Evolutionary conservation across 768 basidiomycete species (phyloP).

Genomic region (Suillus luteus): DNA sequence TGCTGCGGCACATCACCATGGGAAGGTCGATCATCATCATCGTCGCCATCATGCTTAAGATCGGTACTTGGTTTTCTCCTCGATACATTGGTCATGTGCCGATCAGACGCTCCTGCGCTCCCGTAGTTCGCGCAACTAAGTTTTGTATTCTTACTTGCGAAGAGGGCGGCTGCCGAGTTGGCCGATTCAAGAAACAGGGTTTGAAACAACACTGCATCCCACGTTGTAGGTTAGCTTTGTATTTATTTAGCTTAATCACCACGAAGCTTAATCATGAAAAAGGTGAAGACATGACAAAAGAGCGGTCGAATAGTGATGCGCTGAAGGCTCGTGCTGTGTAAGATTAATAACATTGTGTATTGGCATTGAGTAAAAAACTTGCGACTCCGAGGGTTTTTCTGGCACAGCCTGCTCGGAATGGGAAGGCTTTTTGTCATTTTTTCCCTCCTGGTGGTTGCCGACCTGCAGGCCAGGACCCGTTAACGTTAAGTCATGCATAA

Average conservation of each 20-base stretch:
- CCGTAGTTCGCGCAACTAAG: not conserved
- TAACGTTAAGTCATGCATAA: not conserved
- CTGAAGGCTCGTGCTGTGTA: not conserved
- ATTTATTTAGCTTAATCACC: not conserved
- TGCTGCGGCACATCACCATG: constrained; percentile 1
- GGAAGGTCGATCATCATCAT: not conserved
- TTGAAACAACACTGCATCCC: not conserved
- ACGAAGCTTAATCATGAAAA: not conserved
- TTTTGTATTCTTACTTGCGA: not conserved
- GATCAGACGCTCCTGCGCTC: not conserved
- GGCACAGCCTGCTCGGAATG: not conserved
- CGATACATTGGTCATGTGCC: not conserved
- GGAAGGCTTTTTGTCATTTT: not conserved
- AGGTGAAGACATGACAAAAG: not conserved
- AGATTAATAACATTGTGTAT: not conserved
- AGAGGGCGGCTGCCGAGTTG: not conserved
- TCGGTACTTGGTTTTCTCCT: not conserved
- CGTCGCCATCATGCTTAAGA: not conserved
- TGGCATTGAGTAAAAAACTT: not conserved
- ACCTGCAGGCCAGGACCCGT: not conserved
- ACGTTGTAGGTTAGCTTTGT: not conserved
- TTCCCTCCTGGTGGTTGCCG: not conserved
- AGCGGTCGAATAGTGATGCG: not conserved
- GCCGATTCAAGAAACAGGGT: not conserved
- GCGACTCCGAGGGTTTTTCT: not conserved